Evolutionary conservation across 2,329 filamentous ascomycete species (phyloP).

Genomic region (Colletotrichum sp.): DNA sequence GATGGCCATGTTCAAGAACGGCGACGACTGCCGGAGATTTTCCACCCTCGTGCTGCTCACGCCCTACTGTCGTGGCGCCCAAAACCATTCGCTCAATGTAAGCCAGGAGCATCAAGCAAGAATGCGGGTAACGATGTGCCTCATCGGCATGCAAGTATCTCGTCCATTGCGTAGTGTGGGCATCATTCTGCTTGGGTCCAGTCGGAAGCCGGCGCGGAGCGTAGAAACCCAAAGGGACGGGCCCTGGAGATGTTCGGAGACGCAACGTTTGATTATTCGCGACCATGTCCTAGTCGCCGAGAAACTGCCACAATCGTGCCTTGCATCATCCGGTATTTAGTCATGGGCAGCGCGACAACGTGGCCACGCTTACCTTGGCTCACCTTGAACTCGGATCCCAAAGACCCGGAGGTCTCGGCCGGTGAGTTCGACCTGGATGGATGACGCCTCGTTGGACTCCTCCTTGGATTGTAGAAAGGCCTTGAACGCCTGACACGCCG

Average conservation of each 20-base stretch:
- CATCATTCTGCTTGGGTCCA: background rate
- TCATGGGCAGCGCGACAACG: background rate
- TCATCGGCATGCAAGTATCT: background rate
- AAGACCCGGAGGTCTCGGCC: background rate
- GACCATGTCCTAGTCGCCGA: background rate
- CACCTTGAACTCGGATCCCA: background rate
- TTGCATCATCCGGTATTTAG: background rate
- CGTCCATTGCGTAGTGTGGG: background rate
- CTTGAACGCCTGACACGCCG: background rate
- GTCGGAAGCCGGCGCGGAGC: background rate
- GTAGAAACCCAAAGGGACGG: background rate
- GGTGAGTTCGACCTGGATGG: background rate
- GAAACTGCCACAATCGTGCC: background rate
- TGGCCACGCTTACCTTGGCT: background rate
- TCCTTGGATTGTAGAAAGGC: background rate
- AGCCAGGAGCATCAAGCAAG: background rate
- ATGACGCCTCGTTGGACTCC: background rate
- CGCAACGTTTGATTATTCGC: background rate
- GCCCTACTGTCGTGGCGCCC: background rate
- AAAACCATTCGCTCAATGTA: background rate
- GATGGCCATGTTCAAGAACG: background rate
- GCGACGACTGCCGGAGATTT: background rate
- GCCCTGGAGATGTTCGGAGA: background rate
- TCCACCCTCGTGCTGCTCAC: background rate
- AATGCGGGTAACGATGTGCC: background rate